These are phyloP conservation scores for Cystobasidium sp. DNA, from an alignment of 1,284 basidiomycete species.

Conservation along the genomic window DNA sequence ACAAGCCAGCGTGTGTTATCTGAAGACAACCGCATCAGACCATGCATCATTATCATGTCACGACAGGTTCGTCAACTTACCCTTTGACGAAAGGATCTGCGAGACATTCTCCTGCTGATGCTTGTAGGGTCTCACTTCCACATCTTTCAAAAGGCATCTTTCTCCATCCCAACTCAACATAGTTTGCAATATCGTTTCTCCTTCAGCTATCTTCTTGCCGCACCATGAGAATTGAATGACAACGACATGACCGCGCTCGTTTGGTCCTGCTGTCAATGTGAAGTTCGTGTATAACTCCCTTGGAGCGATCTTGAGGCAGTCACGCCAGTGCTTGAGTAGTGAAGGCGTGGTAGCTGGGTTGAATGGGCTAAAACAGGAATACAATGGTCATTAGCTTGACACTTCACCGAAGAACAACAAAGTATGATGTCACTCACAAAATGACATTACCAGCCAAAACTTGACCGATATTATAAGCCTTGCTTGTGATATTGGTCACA, in stretches of 20 bases:
- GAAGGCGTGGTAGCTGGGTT: constrained; percentile 79
- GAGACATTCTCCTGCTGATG: constrained; percentile 88
- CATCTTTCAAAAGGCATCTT: constrained; percentile 77
- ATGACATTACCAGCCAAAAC: constrained; percentile 89
- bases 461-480: constrained; percentile 81
- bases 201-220: constrained; percentile 70
- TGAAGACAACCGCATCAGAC: constrained; percentile 49
- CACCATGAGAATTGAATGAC: constrained; percentile 85
- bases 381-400: not conserved
- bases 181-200: constrained; percentile 76
- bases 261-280: constrained; percentile 81
- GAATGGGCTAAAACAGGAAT: constrained; percentile 67
- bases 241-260: constrained; percentile 61
- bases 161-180: constrained; percentile 80
- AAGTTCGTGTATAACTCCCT: constrained; percentile 85
- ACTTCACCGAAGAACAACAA: not conserved
- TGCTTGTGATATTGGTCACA: constrained; percentile 82
- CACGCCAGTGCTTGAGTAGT: constrained; percentile 85
- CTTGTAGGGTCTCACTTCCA: constrained; percentile 82
- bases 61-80: no score
- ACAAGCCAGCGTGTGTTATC: constrained; percentile 87
- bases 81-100: constrained; percentile 79
- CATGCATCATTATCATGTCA: no score
- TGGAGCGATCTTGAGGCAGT: constrained; percentile 85
- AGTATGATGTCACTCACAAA: constrained; percentile 65